Percentiles rank a stretch among this genome's conserved stretches.
These are phyloP conservation scores for Metschnikowia rubicola DNA, from an alignment of 805 yeast genomes.

Conservation along the genomic window DNA sequence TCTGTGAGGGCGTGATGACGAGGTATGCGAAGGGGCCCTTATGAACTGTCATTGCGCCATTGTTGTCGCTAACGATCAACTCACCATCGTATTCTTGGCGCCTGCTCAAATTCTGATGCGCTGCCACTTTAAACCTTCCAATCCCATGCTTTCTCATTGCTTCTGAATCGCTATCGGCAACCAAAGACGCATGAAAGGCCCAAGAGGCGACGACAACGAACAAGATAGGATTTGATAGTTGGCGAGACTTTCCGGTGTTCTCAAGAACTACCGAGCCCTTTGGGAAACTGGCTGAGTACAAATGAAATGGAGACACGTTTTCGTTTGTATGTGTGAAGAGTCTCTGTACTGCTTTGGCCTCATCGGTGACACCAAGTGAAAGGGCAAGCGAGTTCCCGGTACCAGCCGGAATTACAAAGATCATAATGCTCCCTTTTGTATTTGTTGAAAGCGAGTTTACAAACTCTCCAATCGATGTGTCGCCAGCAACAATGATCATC, in stretches of 20 bases:
- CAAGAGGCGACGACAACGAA: slow-evolving; percentile 72
- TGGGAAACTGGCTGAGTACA: slow-evolving; percentile 46
- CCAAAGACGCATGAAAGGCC: slow-evolving; percentile 84
- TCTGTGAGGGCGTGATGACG: slow-evolving; percentile 50
- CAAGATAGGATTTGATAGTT: slow-evolving; percentile 20
- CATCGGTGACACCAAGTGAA: slow-evolving; percentile 45
- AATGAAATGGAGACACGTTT: slow-evolving; percentile 33
- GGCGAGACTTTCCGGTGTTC: slow-evolving; percentile 17
- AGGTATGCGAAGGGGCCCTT: slow-evolving; percentile 52
- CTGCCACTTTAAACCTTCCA: slow-evolving; percentile 70
- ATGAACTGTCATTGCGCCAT: slow-evolving; percentile 3
- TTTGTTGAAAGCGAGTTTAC: slow-evolving; percentile 44
- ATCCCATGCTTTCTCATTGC: slow-evolving; percentile 62
- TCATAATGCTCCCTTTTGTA: slow-evolving; percentile 12
- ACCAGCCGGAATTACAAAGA: slow-evolving; percentile 65
- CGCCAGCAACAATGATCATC: slow-evolving; percentile 73
- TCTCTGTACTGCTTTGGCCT: slow-evolving; percentile 29
- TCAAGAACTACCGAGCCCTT: slow-evolving; percentile 22
- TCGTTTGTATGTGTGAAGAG: slow-evolving; percentile 28
- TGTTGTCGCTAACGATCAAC: slow-evolving; percentile 17
- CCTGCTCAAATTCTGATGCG: slow-evolving; percentile 45
- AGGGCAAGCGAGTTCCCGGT: slow-evolving; percentile 81
- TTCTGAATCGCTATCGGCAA: slow-evolving; percentile 73
- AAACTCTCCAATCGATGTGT: slow-evolving; percentile 78
- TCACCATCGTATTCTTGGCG: slow-evolving; percentile 53